Evolutionary conservation across 345 rosid genomes (phyloP).

Genomic region (Noccaea caerulescens): DNA sequence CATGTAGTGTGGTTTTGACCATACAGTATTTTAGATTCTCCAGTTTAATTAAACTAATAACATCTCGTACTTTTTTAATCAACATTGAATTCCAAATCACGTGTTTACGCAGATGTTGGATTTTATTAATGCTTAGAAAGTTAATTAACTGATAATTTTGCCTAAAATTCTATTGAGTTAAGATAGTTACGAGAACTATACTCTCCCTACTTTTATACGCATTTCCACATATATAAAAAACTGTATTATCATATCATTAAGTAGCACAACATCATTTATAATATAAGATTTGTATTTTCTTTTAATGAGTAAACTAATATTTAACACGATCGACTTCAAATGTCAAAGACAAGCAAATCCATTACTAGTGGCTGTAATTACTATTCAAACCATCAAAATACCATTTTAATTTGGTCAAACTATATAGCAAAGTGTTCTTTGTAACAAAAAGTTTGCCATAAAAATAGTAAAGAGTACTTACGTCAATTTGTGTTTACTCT

Average conservation of each 20-base stretch:
- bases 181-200: conserved; percentile 2
- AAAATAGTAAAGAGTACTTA: neutral
- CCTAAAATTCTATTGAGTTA: neutral
- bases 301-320: neutral
- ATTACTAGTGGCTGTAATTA: conserved; percentile 8
- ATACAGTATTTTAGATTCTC: conserved; percentile 10
- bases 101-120: conserved; percentile 21
- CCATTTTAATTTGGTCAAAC: conserved; percentile 30
- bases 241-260: neutral
- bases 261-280: conserved; percentile 1
- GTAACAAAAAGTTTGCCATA: conserved; percentile 1
- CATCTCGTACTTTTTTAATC: conserved; percentile 25
- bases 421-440: neutral
- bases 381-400: conserved; percentile 8
- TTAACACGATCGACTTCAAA: neutral
- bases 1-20: neutral
- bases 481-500: conserved; percentile 16
- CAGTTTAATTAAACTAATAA: neutral
- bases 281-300: conserved; percentile 6
- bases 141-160: conserved; percentile 1
- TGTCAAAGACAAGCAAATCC: conserved; percentile 31
- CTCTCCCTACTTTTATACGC: neutral
- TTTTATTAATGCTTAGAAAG: neutral
- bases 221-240: conserved; percentile 7
- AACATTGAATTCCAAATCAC: conserved; percentile 24